A percentile compares a stretch with the other conserved stretches of the same genome.
Evolutionary conservation across 495 filamentous ascomycete species (phyloP).

Genomic region (Pyrenopolyporus hunteri): DNA sequence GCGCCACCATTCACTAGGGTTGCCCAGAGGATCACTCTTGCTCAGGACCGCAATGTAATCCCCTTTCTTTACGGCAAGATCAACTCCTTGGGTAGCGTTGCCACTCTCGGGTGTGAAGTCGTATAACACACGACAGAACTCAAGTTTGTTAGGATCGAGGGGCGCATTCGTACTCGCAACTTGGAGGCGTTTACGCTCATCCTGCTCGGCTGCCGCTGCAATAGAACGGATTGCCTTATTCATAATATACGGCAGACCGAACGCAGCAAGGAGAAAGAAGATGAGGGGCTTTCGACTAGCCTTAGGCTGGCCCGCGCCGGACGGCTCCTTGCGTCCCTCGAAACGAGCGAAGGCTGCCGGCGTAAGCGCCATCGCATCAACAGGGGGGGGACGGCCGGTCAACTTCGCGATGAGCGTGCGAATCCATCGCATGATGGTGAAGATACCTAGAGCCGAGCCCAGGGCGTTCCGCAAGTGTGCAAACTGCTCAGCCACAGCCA

Average conservation of each 20-base stretch:
- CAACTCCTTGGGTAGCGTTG: slow-evolving; percentile 70
- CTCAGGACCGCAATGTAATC: slow-evolving; percentile 93
- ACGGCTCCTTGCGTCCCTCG: slow-evolving; percentile 60
- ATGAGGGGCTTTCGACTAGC: slow-evolving; percentile 94
- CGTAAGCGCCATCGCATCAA: slow-evolving; percentile 82
- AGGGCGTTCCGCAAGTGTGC: slow-evolving; percentile 92
- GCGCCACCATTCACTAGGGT: slow-evolving; percentile 95
- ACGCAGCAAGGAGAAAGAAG: slow-evolving; percentile 92
- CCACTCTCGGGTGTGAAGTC: slow-evolving; percentile 84
- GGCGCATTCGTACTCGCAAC: slow-evolving; percentile 54
- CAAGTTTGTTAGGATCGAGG: slow-evolving; percentile 84
- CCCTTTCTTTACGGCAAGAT: slow-evolving; percentile 91
- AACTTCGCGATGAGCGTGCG: slow-evolving; percentile 88
- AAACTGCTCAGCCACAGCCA: slow-evolving; percentile 97
- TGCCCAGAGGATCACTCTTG: slow-evolving; percentile 90
- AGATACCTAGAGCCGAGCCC: slow-evolving; percentile 92
- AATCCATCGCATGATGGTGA: slow-evolving; percentile 93
- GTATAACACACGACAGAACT: slow-evolving; percentile 93
- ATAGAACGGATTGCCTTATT: slow-evolving; percentile 87
- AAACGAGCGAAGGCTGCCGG: slow-evolving; percentile 90
- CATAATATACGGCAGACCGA: slow-evolving; percentile 96
- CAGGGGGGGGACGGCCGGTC: slow-evolving; percentile 91
- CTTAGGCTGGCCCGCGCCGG: slow-evolving; percentile 59
- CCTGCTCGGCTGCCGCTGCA: slow-evolving; percentile 81
- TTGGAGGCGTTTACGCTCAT: slow-evolving; percentile 67